Evolutionary conservation across 2,329 filamentous ascomycete species (phyloP).

Genomic region (Chaetothyriales sp.): DNA sequence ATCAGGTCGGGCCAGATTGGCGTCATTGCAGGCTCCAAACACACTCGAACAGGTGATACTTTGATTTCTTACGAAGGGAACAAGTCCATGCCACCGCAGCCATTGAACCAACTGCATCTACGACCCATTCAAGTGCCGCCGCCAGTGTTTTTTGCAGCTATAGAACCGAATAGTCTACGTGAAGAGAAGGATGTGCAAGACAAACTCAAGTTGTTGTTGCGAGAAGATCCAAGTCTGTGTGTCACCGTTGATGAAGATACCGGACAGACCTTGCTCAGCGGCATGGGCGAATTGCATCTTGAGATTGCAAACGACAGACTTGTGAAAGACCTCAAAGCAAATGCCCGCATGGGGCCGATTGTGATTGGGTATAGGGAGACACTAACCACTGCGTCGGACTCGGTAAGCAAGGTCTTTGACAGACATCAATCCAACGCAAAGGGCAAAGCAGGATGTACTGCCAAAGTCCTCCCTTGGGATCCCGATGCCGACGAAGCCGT

Average conservation of each 20-base stretch:
- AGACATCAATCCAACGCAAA: slow-evolving; percentile 65
- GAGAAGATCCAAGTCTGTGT: slow-evolving; percentile 86
- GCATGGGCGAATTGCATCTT: slow-evolving; percentile 92
- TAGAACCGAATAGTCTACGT: slow-evolving; percentile 64
- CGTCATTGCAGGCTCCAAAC: slow-evolving; percentile 78
- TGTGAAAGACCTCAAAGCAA: slow-evolving; percentile 77
- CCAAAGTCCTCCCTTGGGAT: slow-evolving; percentile 47
- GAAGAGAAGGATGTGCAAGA: slow-evolving; percentile 70
- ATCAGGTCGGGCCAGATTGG: slow-evolving; percentile 84
- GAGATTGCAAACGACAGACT: slow-evolving; percentile 85
- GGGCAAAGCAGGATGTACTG: slow-evolving; percentile 64
- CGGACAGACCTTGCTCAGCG: slow-evolving; percentile 82
- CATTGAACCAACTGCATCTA: slow-evolving; percentile 63
- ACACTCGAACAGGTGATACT: slow-evolving; percentile 87
- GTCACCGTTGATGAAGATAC: slow-evolving; percentile 77
- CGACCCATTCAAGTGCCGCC: slow-evolving; percentile 80
- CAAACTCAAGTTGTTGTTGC: slow-evolving; percentile 60
- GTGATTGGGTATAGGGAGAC: slow-evolving; percentile 93
- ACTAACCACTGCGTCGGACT: slow-evolving; percentile 43
- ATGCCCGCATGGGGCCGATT: slow-evolving; percentile 72
- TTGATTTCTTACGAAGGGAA: slow-evolving; percentile 58
- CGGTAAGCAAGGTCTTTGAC: slow-evolving; percentile 56
- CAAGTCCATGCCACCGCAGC: slow-evolving; percentile 51
- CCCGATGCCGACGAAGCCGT: slow-evolving; percentile 17
- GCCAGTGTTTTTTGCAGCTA: slow-evolving; percentile 89